phyloP scores from a whole-genome alignment of 2,329 filamentous ascomycete genomes.

The Aspergillus clavatus region DNA sequence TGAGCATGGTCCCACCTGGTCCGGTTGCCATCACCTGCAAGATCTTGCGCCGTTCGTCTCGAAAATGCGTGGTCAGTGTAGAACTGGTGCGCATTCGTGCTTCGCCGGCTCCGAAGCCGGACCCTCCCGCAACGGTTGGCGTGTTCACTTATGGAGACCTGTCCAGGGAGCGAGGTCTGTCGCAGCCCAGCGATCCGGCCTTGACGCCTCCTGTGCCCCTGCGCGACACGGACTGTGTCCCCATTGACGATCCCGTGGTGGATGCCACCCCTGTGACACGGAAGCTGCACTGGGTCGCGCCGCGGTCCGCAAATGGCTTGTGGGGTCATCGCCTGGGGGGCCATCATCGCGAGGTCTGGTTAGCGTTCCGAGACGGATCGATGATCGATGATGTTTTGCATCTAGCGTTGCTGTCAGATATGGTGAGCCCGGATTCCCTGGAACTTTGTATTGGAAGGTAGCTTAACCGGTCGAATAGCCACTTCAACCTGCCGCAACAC shows the following conservation, averaged over 20 bases:
- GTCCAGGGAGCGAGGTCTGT: conserved; percentile 14
- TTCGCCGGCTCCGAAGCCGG: neutral
- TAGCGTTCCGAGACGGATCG: conserved; percentile 19
- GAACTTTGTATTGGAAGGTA: neutral
- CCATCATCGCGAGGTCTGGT: conserved; percentile 19
- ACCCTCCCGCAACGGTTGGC: conserved; percentile 6
- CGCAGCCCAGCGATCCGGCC: conserved; percentile 5
- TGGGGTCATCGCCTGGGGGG: conserved; percentile 23
- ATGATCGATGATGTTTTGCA: conserved; percentile 12
- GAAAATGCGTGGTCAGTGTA: conserved; percentile 17
- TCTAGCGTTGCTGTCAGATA: conserved; percentile 17
- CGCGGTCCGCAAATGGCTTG: conserved; percentile 13
- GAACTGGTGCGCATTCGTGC: conserved; percentile 3
- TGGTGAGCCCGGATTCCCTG: conserved; percentile 7
- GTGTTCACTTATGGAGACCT: conserved; percentile 16
- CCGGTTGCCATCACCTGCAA: conserved; percentile 13
- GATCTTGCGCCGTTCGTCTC: conserved; percentile 11
- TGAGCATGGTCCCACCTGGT: conserved; percentile 15
- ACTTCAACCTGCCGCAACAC: conserved; percentile 19
- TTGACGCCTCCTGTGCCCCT: conserved; percentile 5
- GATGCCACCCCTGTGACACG: conserved; percentile 18
- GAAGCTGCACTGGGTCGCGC: conserved; percentile 19
- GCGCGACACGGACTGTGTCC: conserved; percentile 15
- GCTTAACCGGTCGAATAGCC: conserved; percentile 7
- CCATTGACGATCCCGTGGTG: conserved; percentile 19